These are phyloP conservation scores for Neonectria faginata DNA, from an alignment of 2,329 filamentous ascomycete genomes.

Conservation along the genomic window DNA sequence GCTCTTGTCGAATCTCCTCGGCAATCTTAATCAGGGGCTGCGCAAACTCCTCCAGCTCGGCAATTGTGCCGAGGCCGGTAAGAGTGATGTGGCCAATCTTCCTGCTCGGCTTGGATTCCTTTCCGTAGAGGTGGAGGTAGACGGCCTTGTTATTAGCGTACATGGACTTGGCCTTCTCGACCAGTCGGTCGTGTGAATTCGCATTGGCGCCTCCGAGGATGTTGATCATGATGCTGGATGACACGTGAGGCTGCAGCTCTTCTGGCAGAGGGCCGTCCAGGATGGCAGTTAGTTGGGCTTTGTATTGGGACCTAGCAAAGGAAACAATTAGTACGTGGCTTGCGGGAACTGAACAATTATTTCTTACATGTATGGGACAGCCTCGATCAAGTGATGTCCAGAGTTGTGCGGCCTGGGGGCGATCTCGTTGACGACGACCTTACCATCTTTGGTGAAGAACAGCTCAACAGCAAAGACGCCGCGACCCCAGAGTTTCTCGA, in stretches of 20 bases:
- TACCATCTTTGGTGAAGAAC: conserved; percentile 83
- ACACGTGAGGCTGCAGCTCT: conserved; percentile 68
- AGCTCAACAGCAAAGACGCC: conserved; percentile 98
- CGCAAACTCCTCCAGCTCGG: conserved; percentile 69
- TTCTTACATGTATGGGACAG: conserved; percentile 73
- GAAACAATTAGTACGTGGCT: not conserved
- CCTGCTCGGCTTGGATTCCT: conserved; percentile 84
- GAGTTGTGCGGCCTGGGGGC: conserved; percentile 75
- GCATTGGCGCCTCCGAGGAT: conserved; percentile 76
- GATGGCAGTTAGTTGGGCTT: conserved; percentile 88
- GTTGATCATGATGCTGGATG: conserved; percentile 81
- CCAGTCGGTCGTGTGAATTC: conserved; percentile 69
- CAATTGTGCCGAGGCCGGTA: conserved; percentile 74
- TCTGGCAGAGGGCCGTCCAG: conserved; percentile 70
- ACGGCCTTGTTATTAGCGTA: conserved; percentile 61
- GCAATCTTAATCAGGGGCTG: conserved; percentile 76
- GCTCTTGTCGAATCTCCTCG: conserved; percentile 68
- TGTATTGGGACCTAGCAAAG: conserved; percentile 78
- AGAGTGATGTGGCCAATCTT: conserved; percentile 97
- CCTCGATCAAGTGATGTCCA: conserved; percentile 95
- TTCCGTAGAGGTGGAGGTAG: conserved; percentile 90
- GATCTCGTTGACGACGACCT: conserved; percentile 32
- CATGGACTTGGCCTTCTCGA: conserved; percentile 58
- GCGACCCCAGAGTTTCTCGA: conserved; percentile 84
- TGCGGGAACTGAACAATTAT: not conserved